Base-by-base conservation (phyloP, 129 eudicot genomes). In the Deinandra increscens region DNA sequence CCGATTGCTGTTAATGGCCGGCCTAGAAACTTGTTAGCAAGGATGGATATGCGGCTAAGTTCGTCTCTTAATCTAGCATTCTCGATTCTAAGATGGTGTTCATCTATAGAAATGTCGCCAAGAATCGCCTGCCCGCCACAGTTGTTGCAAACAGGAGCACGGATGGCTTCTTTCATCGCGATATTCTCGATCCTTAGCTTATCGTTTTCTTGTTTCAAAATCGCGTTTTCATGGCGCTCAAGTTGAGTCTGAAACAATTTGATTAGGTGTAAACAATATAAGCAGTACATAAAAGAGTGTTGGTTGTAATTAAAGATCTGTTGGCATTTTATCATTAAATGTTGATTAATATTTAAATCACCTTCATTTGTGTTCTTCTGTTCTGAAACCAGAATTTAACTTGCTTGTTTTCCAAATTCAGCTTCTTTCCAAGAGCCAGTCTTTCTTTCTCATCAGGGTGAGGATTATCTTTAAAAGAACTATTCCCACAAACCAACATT, bases 381-480 rank as follows among this genome's bases (percentile, higher is more conserved):
- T 91, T 91, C 62, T 91, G 97, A 76, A 91, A 91, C 97, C 97
- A 91, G 81, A 85, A 87, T 60, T 91, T 85, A 48, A 91, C 97
- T 78, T 91, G 95, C 61, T 76, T 87, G 80, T 68, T 81, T 72
- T 85, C 95, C 88, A 91, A 80, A 71, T 75, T 68, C 53, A 91
- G 80, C 60, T 73, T 83, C 85, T 81, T 83, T 15, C 92, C 95
- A 60, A 91, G 86, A 44, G 89, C 95, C 68, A 80, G 54, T 59
- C 97, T 80, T 79, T 75, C 88, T 62, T 83, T 87, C 80, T 91
- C 95, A 79, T 90, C 91, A 56, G 97, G 97, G 60, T 87, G 95
- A 38, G 95, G 87, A 70, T 88, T 85, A 65, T 79, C 85, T 83
- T 85, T 87, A 75, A 91, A 87, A 8, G 82, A 72, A 79, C 97